A percentile compares a stretch with the other conserved stretches of the same genome.
These are phyloP conservation scores for Myxozyma vanderwaltii DNA, from an alignment of 805 yeast species.

Conservation along the genomic window DNA sequence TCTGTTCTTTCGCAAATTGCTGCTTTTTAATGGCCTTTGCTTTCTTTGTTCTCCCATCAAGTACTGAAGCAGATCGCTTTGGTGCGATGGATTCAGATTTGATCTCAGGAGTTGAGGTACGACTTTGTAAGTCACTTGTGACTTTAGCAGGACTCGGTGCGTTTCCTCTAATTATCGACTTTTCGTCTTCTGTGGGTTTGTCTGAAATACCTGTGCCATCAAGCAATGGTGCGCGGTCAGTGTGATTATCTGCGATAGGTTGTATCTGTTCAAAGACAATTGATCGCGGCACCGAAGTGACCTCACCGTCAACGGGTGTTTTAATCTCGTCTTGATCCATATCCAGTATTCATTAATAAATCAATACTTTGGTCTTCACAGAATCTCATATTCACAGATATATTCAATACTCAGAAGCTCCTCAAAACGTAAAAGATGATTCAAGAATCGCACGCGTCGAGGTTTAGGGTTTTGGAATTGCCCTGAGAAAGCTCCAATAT, in stretches of 20 bases:
- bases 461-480: too few species aligned
- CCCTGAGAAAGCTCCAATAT: too few species aligned
- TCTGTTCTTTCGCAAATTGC: slow-evolving; percentile 3
- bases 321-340: background rate
- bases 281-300: too few species aligned
- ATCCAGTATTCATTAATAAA: background rate
- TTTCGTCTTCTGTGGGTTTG: background rate
- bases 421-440: too few species aligned
- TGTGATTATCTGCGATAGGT: too few species aligned
- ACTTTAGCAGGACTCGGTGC: background rate
- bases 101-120: background rate
- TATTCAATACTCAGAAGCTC: too few species aligned
- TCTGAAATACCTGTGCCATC: too few species aligned
- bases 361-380: background rate
- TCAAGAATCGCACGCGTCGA: too few species aligned
- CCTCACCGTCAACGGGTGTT: too few species aligned
- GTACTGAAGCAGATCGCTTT: background rate
- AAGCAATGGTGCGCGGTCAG: too few species aligned
- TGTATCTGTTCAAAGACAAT: too few species aligned
- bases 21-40: slow-evolving; percentile 13
- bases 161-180: background rate
- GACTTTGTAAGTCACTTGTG: background rate
- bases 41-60: slow-evolving; percentile 2
- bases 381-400: too few species aligned
- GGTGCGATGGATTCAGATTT: background rate